phyloP scores from a whole-genome alignment of 768 basidiomycete genomes.

The Boletellus ananiceps region DNA sequence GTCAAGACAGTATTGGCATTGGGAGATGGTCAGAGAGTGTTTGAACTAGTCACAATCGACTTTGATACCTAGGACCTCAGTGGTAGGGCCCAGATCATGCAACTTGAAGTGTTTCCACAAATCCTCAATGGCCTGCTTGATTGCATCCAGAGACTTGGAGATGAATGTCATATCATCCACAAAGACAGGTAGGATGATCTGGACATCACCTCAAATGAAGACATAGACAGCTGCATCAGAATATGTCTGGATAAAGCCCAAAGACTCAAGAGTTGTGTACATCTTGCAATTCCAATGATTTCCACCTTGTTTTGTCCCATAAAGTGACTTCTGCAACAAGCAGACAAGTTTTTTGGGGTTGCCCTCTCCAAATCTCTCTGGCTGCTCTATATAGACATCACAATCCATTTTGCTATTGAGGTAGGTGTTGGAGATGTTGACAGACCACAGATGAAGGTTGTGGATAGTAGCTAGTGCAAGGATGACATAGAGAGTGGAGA shows the following conservation, averaged over 20 bases:
- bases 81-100: neutral
- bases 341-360: neutral
- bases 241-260: neutral
- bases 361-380: neutral
- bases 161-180: too few species aligned
- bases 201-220: too few species aligned
- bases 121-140: neutral
- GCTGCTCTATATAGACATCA: neutral
- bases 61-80: conserved; percentile 23
- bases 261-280: neutral
- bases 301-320: conserved; percentile 7
- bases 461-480: neutral
- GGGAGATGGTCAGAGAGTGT: conserved; percentile 12
- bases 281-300: neutral
- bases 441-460: neutral
- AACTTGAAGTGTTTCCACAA: neutral
- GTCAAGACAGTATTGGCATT: conserved; percentile 16
- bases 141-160: neutral
- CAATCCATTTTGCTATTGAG: neutral
- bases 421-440: neutral
- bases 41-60: conserved; percentile 10
- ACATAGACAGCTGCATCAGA: too few species aligned
- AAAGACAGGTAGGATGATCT: too few species aligned
- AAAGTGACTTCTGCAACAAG: neutral
- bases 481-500: neutral